These are phyloP conservation scores for Coemansia umbellata DNA, from an alignment of 192 early-diverging fungal species.

Conservation along the genomic window DNA sequence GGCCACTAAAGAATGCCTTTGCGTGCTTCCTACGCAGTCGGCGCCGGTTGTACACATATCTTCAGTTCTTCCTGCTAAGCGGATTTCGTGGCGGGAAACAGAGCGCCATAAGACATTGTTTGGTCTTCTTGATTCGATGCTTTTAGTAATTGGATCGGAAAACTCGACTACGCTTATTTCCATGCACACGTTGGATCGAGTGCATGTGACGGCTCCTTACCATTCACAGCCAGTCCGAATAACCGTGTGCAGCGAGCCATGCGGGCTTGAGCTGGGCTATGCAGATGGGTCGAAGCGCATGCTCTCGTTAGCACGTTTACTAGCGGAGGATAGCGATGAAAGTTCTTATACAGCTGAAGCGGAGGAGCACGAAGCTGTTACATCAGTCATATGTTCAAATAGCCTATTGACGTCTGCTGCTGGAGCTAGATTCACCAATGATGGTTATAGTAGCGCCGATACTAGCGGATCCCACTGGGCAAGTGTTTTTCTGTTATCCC, in stretches of 20 bases:
- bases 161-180: conserved; percentile 33
- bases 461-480: conserved; percentile 5
- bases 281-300: conserved; percentile 13
- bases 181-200: conserved; percentile 22
- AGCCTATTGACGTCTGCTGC: background rate
- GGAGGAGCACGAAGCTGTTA: background rate
- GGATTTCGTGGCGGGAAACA: conserved; percentile 19
- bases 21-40: conserved; percentile 28
- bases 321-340: background rate
- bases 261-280: conserved; percentile 23
- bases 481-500: background rate
- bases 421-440: background rate
- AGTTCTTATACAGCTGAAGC: background rate
- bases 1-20: conserved; percentile 17
- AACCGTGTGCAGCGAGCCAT: conserved; percentile 9
- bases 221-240: conserved; percentile 12
- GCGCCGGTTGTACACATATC: conserved; percentile 26
- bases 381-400: background rate
- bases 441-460: background rate
- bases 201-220: conserved; percentile 30
- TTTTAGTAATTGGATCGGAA: conserved; percentile 31
- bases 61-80: conserved; percentile 7
- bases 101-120: conserved; percentile 2
- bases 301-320: conserved; percentile 10
- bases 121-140: conserved; percentile 15